A percentile compares a stretch with the other conserved stretches of the same genome.
These are phyloP conservation scores for Trametes polyzona DNA, from an alignment of 1,284 basidiomycete genomes.

Conservation along the genomic window DNA sequence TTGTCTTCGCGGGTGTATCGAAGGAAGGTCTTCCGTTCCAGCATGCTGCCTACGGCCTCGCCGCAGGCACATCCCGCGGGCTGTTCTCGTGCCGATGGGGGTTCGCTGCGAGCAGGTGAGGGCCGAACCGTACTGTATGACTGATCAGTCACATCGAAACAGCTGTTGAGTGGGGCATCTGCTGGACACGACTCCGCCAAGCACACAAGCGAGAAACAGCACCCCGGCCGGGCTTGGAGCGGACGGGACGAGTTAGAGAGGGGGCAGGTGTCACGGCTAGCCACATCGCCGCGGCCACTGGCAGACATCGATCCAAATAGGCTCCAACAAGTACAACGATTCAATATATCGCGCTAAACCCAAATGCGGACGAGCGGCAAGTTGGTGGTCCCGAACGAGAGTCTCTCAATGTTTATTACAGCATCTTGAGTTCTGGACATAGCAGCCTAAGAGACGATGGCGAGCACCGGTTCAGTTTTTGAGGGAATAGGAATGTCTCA, in stretches of 20 bases:
- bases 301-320: slow-evolving; percentile 10
- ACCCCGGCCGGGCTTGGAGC: background rate
- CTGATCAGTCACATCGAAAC: too few species aligned
- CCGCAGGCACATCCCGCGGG: too few species aligned
- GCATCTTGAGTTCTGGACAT: too few species aligned
- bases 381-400: too few species aligned
- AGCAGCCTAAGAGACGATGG: too few species aligned
- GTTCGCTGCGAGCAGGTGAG: background rate
- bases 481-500: too few species aligned
- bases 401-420: too few species aligned
- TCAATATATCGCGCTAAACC: background rate
- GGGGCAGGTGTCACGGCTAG: background rate
- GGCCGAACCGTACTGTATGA: too few species aligned
- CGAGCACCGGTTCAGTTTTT: too few species aligned
- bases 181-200: background rate
- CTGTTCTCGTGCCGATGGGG: background rate
- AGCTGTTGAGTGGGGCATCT: background rate
- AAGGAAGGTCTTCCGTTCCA: background rate
- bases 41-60: background rate
- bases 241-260: background rate
- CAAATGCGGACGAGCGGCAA: too few species aligned
- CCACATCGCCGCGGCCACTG: background rate
- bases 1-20: slow-evolving; percentile 8
- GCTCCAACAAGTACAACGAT: background rate
- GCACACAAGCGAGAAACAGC: background rate